These are phyloP conservation scores for Corrigiola litoralis DNA, from an alignment of 179 eudicot species.

Conservation along the genomic window DNA sequence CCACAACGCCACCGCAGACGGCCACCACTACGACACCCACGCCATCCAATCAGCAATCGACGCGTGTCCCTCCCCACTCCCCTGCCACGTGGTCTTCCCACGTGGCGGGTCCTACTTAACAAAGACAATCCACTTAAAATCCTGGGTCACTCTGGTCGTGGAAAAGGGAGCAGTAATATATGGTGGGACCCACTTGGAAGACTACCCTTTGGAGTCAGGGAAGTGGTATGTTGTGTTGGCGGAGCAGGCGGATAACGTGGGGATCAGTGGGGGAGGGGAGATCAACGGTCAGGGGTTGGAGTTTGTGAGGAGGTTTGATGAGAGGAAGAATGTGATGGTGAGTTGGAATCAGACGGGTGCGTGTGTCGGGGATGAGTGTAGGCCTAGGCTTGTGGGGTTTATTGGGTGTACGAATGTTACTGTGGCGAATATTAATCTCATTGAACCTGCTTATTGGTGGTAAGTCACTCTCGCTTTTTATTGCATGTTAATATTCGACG, in stretches of 20 bases:
- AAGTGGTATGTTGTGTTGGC: slow-evolving; percentile 88
- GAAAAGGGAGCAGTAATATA: slow-evolving; percentile 45
- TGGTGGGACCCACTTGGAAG: slow-evolving; percentile 61
- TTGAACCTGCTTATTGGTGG: slow-evolving; percentile 94
- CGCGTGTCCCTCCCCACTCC: slow-evolving; percentile 43
- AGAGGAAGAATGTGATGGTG: slow-evolving; percentile 93
- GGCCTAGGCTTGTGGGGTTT: slow-evolving; percentile 87
- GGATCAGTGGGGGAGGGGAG: slow-evolving; percentile 88
- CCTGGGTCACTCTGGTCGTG: slow-evolving; percentile 64
- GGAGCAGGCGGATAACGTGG: slow-evolving; percentile 72
- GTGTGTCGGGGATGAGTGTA: slow-evolving; percentile 80
- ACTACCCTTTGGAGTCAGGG: slow-evolving; percentile 46
- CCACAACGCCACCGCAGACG: slow-evolving; percentile 69
- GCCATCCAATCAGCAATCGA: slow-evolving; percentile 81
- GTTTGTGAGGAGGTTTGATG: slow-evolving; percentile 70
- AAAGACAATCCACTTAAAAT: slow-evolving; percentile 53
- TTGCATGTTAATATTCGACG: no score
- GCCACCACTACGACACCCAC: slow-evolving; percentile 63
- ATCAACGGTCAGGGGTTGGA: slow-evolving; percentile 77
- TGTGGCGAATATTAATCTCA: slow-evolving; percentile 47
- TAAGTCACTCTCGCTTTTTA: slow-evolving; percentile 26
- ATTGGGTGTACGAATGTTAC: slow-evolving; percentile 53
- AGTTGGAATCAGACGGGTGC: slow-evolving; percentile 85
- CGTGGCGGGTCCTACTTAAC: slow-evolving; percentile 74
- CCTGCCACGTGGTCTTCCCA: slow-evolving; percentile 73